These are phyloP conservation scores for Leptosphaerulina australis DNA, from an alignment of 2,329 filamentous ascomycete genomes.

Conservation along the genomic window DNA sequence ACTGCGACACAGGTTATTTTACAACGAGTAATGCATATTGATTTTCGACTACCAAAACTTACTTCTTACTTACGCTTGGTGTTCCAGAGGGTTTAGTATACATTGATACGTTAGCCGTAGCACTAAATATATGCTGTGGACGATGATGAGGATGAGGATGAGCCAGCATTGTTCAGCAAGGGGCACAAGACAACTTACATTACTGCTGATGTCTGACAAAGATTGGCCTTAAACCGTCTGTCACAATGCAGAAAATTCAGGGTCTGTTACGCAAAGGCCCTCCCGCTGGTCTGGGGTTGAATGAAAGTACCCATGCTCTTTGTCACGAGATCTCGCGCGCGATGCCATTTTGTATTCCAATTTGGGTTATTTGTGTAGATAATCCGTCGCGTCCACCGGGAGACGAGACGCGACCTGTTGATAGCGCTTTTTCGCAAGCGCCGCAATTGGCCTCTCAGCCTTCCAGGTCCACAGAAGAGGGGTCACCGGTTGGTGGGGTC, in stretches of 20 bases:
- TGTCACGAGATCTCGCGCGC: constrained; percentile 45
- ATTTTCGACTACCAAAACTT: too few relatives aligned
- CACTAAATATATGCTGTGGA: too few relatives aligned
- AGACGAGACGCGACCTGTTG: constrained; percentile 37
- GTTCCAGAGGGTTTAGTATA: too few relatives aligned
- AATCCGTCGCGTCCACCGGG: constrained; percentile 42
- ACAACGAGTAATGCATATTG: too few relatives aligned
- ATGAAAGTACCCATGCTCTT: constrained; percentile 19
- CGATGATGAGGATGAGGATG: too few relatives aligned
- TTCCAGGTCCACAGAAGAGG: constrained; percentile 42
- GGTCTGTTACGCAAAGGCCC: constrained; percentile 39
- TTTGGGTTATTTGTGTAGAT: constrained; percentile 42
- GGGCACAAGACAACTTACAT: too few relatives aligned
- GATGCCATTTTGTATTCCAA: constrained; percentile 21
- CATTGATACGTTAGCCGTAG: too few relatives aligned
- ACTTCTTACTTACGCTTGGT: too few relatives aligned
- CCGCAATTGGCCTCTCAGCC: constrained; percentile 39
- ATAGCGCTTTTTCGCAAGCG: constrained; percentile 36
- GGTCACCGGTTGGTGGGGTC: constrained; percentile 46
- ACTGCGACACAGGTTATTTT: too few relatives aligned
- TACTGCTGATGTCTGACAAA: constrained; percentile 26
- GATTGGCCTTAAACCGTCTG: constrained; percentile 25
- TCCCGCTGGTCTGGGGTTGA: constrained; percentile 38
- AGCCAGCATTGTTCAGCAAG: too few relatives aligned
- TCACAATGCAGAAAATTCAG: constrained; percentile 34